A percentile compares a stretch with the other conserved stretches of the same genome.
Evolutionary conservation across 169 alveolate species (phyloP).

Genomic region (Plasmodium blacklocki): DNA sequence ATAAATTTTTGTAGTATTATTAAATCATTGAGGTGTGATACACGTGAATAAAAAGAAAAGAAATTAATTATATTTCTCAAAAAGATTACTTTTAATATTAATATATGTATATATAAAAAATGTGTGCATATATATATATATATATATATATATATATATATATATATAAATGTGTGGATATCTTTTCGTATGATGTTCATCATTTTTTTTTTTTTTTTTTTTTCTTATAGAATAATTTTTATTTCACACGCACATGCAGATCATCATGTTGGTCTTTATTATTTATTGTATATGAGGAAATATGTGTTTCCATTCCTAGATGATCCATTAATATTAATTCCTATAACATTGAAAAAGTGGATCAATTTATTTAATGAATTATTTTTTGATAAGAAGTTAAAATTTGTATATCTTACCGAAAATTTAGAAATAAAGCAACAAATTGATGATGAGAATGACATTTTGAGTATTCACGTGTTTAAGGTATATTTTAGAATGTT

Average conservation of each 20-base stretch:
- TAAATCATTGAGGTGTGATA: slow-evolving; percentile 76
- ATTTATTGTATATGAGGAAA: slow-evolving; percentile 81
- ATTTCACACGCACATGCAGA: slow-evolving; percentile 93
- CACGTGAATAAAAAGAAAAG: background rate
- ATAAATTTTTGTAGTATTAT: slow-evolving; percentile 67
- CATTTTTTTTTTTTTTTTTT: background rate
- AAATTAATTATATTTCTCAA: too few species aligned
- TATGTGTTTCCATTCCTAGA: slow-evolving; percentile 57
- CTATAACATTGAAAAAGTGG: slow-evolving; percentile 73
- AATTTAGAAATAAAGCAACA: slow-evolving; percentile 50
- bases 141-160: background rate
- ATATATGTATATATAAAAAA: background rate
- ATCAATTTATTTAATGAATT: slow-evolving; percentile 37
- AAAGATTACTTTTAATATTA: too few species aligned
- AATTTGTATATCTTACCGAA: slow-evolving; percentile 25
- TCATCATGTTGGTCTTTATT: slow-evolving; percentile 88
- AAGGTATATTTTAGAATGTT: slow-evolving; percentile 22
- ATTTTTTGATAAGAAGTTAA: slow-evolving; percentile 46
- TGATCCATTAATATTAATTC: slow-evolving; percentile 75
- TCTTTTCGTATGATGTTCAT: background rate
- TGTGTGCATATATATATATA: background rate
- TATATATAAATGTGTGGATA: background rate
- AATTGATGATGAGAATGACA: slow-evolving; percentile 23
- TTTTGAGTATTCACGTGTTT: slow-evolving; percentile 29
- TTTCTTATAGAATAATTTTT: slow-evolving; percentile 80